Evolutionary conservation across 805 yeast genomes (phyloP), one percentile per base, ranked within the genome.

Genomic region (Metschnikowia gelsemii): DNA sequence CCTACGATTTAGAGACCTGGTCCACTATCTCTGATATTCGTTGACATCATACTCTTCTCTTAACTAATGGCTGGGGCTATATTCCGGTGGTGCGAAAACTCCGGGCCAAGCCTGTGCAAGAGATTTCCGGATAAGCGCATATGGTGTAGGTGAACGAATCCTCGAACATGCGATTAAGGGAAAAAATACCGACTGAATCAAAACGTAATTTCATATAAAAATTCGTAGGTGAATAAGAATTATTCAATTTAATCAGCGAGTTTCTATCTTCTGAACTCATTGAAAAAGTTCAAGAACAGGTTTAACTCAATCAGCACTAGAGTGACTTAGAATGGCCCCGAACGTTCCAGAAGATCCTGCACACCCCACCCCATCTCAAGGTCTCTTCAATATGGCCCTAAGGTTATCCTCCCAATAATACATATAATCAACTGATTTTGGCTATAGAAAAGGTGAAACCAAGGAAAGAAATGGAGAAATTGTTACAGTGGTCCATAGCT

Each of bases 401-500:
- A 22, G 11, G 20, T 20, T 12, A 11, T 7, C 23, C 13, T 2
- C 13, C 17, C 20, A 16, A 4, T 3, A 8, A 2, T 4, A 16
- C 8, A 16, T 29, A 11, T n/a, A n/a, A n/a, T n/a, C n/a, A n/a
- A n/a, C n/a, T n/a, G n/a, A n/a, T n/a, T n/a, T n/a, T n/a, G n/a
- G n/a, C n/a, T n/a, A n/a, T n/a, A n/a, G n/a, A n/a, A n/a, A n/a
- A n/a, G n/a, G 5, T 26, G 16, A 28, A 6, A 16, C 9, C 3
- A 28, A 16, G 12, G 4, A 5, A 35, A 29, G 30, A 30, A 30
- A 91, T 91, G 98, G 97, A 91, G 46, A 90, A 90, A 63, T 64
- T 91, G 47, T 64, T 91, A 49, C 87, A 89, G 53, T 91, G 99
- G 99, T 89, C 97, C 4, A 74, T 87, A 35, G 85, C 90, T 30